Evolutionary conservation across 176 grass and related monocot species (phyloP).

Genomic region (Rhynchospora pubera): DNA sequence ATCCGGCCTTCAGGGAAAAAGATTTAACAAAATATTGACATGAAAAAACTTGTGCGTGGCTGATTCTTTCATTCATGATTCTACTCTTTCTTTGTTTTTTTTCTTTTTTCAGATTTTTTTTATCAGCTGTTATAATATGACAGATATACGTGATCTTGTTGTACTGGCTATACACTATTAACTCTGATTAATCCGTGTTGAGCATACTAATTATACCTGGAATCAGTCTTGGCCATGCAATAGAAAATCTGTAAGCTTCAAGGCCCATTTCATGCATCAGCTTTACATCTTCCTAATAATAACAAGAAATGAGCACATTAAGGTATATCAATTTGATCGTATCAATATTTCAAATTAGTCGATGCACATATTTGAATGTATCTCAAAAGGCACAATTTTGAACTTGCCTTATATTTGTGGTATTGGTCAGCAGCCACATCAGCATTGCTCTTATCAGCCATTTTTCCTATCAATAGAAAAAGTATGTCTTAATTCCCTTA

Average conservation of each 20-base stretch:
- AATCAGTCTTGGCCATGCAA: slow-evolving; percentile 59
- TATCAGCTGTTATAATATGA: too few relatives aligned
- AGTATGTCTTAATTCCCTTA: neutral
- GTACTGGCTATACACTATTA: too few relatives aligned
- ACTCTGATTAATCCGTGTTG: neutral
- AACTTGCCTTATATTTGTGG: slow-evolving; percentile 65
- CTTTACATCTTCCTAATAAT: slow-evolving; percentile 65
- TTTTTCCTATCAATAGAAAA: slow-evolving; percentile 35
- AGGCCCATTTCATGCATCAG: slow-evolving; percentile 78
- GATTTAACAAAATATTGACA: too few relatives aligned
- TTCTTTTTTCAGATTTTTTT: neutral
- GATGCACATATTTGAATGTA: neutral
- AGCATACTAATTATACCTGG: slow-evolving; percentile 29
- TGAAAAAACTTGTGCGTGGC: too few relatives aligned
- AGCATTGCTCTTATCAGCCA: slow-evolving; percentile 19
- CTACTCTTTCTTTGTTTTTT: neutral
- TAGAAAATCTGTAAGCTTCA: slow-evolving; percentile 79
- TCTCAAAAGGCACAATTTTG: neutral
- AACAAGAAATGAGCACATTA: neutral
- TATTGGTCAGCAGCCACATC: slow-evolving; percentile 69
- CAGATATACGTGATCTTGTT: too few relatives aligned
- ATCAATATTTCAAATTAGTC: neutral
- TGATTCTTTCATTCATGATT: neutral
- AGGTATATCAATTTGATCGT: neutral
- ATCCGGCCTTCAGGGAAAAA: too few relatives aligned